A percentile compares a stretch with the other conserved stretches of the same genome.
These are phyloP conservation scores for Tephrocybe sp. DNA, from an alignment of 768 basidiomycete genomes.

Conservation along the genomic window DNA sequence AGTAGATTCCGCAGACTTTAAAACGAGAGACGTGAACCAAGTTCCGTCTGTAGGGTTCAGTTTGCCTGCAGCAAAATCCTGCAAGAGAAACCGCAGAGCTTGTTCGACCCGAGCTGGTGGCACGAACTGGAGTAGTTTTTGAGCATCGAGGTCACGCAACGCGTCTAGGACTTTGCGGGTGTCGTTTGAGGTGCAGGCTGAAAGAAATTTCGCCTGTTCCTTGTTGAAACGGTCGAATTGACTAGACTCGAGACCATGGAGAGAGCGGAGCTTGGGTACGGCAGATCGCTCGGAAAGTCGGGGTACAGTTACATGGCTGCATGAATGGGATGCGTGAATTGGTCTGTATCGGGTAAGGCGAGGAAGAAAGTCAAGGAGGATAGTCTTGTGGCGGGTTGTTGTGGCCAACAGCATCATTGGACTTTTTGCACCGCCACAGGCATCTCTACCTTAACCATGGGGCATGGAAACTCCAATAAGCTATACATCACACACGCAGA, in stretches of 20 bases:
- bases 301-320: neutral
- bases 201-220: conserved; percentile 34
- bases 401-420: conserved; percentile 6
- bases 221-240: conserved; percentile 24
- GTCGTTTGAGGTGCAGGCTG: conserved; percentile 34
- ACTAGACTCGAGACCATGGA: conserved; percentile 13
- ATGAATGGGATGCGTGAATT: conserved; percentile 1
- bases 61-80: conserved; percentile 20
- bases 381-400: conserved; percentile 22
- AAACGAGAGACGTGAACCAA: conserved; percentile 43
- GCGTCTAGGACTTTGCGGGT: conserved; percentile 19
- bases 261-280: conserved; percentile 10
- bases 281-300: conserved; percentile 5
- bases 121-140: conserved; percentile 43
- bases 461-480: conserved; percentile 85
- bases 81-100: conserved; percentile 33
- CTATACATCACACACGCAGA: conserved; percentile 89
- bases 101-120: conserved; percentile 36
- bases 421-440: conserved; percentile 9
- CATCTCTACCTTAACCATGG: conserved; percentile 42
- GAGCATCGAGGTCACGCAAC: conserved; percentile 44
- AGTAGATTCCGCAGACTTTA: conserved; percentile 39
- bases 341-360: conserved; percentile 29
- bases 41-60: conserved; percentile 27
- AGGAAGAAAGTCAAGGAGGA: conserved; percentile 42